Evolutionary conservation across 305 asterid genomes (phyloP).

Genomic region (Solanum hybrid): DNA sequence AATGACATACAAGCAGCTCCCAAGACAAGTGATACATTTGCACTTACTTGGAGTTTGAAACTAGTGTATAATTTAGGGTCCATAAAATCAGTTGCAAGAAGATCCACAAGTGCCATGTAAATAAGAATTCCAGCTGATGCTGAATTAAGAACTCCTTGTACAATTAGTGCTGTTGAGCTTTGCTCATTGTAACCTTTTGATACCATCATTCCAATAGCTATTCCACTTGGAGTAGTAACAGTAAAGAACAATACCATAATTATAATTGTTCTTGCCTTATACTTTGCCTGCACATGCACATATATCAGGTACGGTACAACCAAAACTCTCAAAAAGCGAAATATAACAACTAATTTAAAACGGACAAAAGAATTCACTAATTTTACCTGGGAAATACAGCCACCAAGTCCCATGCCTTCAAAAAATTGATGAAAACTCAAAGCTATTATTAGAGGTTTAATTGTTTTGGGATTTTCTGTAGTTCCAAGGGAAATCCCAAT

Average conservation of each 20-base stretch:
- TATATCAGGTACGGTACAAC: background rate
- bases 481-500: slow-evolving; percentile 43
- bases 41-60: slow-evolving; percentile 21
- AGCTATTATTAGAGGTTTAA: slow-evolving; percentile 37
- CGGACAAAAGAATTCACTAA: background rate
- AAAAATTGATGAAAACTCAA: slow-evolving; percentile 42
- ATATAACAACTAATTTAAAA: background rate
- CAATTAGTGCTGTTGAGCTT: slow-evolving; percentile 24
- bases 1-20: slow-evolving; percentile 39
- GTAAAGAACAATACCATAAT: slow-evolving; percentile 32
- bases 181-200: slow-evolving; percentile 24
- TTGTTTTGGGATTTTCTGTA: slow-evolving; percentile 27
- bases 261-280: slow-evolving; percentile 13
- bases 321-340: background rate
- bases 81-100: slow-evolving; percentile 41
- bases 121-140: slow-evolving; percentile 47
- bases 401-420: slow-evolving; percentile 53
- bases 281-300: slow-evolving; percentile 21
- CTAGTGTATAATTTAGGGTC: slow-evolving; percentile 24
- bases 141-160: slow-evolving; percentile 34
- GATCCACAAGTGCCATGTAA: slow-evolving; percentile 46
- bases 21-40: slow-evolving; percentile 23
- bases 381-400: slow-evolving; percentile 33
- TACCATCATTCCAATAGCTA: slow-evolving; percentile 17
- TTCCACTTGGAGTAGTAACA: slow-evolving; percentile 32